phyloP scores from a whole-genome alignment of 116 monocot genomes.

The Phalaenopsis hybrid region DNA sequence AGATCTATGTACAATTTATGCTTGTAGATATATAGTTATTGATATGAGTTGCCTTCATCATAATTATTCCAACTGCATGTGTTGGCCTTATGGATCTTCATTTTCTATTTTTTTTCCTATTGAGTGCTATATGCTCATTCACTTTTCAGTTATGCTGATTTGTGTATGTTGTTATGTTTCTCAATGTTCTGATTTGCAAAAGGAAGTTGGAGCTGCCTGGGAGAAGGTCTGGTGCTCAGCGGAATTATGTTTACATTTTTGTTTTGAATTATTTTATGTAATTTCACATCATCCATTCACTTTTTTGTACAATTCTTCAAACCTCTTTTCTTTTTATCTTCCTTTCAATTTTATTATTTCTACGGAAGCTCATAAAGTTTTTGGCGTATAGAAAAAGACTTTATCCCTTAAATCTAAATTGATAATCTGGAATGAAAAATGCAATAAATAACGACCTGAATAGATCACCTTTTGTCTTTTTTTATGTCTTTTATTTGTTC shows the following conservation, averaged over 20 bases:
- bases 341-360: background rate
- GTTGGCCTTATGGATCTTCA: background rate
- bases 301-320: background rate
- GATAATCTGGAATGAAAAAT: background rate
- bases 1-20: background rate
- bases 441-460: background rate
- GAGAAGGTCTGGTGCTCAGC: no score
- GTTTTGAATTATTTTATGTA: background rate
- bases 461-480: no score
- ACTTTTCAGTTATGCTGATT: background rate
- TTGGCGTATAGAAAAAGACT: background rate
- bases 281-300: background rate
- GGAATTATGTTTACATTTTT: background rate
- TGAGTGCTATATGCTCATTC: background rate
- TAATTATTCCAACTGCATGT: background rate
- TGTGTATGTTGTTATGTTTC: background rate
- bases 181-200: background rate
- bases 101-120: background rate
- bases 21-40: background rate
- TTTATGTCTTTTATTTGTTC: no score
- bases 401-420: no score
- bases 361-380: background rate
- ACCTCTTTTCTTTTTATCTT: background rate
- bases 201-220: background rate
- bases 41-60: background rate